Evolutionary conservation across 371 early-diverging fungal genomes (phyloP).

Genomic region (Chytridium lagenaria): DNA sequence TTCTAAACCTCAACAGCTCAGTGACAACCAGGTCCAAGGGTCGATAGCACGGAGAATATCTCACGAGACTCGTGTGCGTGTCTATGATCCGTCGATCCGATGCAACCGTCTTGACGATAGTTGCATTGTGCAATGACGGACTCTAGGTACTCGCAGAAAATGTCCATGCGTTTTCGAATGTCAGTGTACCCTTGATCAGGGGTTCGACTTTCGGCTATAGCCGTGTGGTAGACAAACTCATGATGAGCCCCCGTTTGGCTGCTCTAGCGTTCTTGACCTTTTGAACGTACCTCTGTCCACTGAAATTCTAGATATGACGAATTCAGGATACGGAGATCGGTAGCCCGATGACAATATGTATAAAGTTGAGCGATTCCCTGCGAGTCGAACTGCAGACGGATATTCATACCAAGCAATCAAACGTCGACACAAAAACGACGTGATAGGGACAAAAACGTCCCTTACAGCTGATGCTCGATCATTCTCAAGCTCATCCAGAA

Average conservation of each 20-base stretch:
- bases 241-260: conserved; percentile 5
- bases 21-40: conserved; percentile 36
- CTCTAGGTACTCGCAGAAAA: conserved; percentile 45
- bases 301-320: conserved; percentile 41
- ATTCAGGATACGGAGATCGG: conserved; percentile 40
- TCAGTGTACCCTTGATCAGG: conserved; percentile 21
- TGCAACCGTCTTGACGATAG: conserved; percentile 16
- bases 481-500: conserved; percentile 34
- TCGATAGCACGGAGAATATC: conserved; percentile 29
- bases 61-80: conserved; percentile 41
- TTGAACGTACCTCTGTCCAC: conserved; percentile 42
- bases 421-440: conserved; percentile 30
- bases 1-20: conserved; percentile 44
- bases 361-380: conserved; percentile 37
- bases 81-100: conserved; percentile 29
- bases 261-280: conserved; percentile 36
- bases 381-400: conserved; percentile 29
- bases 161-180: conserved; percentile 23
- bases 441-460: conserved; percentile 36
- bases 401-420: conserved; percentile 34
- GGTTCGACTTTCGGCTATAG: neutral
- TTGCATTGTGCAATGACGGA: conserved; percentile 30
- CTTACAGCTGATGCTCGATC: conserved; percentile 30
- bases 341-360: conserved; percentile 28
- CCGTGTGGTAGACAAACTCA: conserved; percentile 3